A percentile compares a stretch with the other conserved stretches of the same genome.
These are phyloP conservation scores for Sporothrix globosa DNA, from an alignment of 2,329 filamentous ascomycete genomes.

Conservation along the genomic window DNA sequence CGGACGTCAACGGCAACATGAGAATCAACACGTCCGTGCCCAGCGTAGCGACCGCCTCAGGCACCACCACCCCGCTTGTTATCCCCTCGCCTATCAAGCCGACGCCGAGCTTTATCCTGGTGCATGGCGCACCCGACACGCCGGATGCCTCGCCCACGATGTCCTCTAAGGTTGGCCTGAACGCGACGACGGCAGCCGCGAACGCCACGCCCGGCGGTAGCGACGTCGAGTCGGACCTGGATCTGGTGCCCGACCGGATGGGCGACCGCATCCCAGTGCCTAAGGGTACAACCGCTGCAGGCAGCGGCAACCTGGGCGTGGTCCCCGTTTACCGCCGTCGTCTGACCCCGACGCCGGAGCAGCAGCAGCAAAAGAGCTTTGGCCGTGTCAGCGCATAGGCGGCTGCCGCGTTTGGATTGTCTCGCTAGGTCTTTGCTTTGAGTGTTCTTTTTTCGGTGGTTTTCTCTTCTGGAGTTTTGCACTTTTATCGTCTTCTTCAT, in stretches of 20 bases:
- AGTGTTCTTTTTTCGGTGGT: background rate
- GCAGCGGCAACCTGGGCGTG: conserved; percentile 29
- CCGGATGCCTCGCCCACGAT: conserved; percentile 50
- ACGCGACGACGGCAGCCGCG: background rate
- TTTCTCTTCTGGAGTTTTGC: background rate
- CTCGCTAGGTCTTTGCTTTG: background rate
- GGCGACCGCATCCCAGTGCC: conserved; percentile 58
- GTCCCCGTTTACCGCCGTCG: conserved; percentile 40
- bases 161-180: conserved; percentile 46
- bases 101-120: conserved; percentile 38
- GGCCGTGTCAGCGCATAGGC: conserved; percentile 35
- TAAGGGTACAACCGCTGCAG: conserved; percentile 38
- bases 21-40: conserved; percentile 34
- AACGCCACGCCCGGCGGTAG: background rate
- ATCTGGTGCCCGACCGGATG: conserved; percentile 66
- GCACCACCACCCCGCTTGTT: conserved; percentile 33
- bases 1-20: conserved; percentile 43
- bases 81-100: conserved; percentile 33
- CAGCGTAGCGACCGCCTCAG: conserved; percentile 36
- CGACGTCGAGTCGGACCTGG: conserved; percentile 48
- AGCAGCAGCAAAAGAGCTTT: conserved; percentile 41
- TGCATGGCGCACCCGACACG: conserved; percentile 46
- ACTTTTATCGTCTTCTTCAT: background rate
- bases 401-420: background rate
- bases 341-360: conserved; percentile 55